Conservation (phyloP, 352 stramenopile species). For the Pythium apleroticum region DNA sequence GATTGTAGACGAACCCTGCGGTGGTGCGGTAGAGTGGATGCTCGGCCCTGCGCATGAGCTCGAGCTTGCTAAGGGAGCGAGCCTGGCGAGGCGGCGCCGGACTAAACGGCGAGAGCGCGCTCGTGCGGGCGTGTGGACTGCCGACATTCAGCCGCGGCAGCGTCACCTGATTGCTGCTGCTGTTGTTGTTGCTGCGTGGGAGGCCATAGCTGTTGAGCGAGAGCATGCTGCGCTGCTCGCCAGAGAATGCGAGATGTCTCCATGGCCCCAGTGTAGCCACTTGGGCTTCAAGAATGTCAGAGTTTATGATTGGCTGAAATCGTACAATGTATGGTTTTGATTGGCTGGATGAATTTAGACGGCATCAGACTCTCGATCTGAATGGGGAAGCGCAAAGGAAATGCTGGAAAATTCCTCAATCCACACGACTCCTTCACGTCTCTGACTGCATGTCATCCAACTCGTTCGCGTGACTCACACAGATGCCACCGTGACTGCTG, state of each 20-base stretch:
- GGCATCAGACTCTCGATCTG: neutral
- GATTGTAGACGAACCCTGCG: constrained; percentile 27
- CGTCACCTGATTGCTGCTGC: constrained; percentile 21
- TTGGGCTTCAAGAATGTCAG: neutral
- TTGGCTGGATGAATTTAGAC: constrained; percentile 9
- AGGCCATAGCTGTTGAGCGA: constrained; percentile 54
- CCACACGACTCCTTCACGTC: too few relatives aligned
- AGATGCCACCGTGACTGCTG: too few relatives aligned
- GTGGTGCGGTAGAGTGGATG: constrained; percentile 67
- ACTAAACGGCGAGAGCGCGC: constrained; percentile 15
- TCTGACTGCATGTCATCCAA: too few relatives aligned
- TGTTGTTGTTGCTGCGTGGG: constrained; percentile 20
- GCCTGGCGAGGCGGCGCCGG: constrained; percentile 31
- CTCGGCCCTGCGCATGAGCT: constrained; percentile 34
- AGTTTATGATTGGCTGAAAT: constrained; percentile 3
- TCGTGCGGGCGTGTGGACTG: constrained; percentile 17
- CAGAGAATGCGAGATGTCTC: neutral
- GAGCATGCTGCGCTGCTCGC: constrained; percentile 15
- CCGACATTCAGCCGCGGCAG: constrained; percentile 43
- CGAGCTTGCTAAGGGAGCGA: constrained; percentile 54
- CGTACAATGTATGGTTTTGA: neutral
- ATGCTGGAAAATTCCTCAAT: too few relatives aligned
- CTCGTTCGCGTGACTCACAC: too few relatives aligned
- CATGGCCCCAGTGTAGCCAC: neutral
- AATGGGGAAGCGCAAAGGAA: too few relatives aligned